Percentiles rank a stretch among this genome's conserved stretches.
Conservation (phyloP, 192 early-diverging fungal species). For the Coemansia reversa region DNA sequence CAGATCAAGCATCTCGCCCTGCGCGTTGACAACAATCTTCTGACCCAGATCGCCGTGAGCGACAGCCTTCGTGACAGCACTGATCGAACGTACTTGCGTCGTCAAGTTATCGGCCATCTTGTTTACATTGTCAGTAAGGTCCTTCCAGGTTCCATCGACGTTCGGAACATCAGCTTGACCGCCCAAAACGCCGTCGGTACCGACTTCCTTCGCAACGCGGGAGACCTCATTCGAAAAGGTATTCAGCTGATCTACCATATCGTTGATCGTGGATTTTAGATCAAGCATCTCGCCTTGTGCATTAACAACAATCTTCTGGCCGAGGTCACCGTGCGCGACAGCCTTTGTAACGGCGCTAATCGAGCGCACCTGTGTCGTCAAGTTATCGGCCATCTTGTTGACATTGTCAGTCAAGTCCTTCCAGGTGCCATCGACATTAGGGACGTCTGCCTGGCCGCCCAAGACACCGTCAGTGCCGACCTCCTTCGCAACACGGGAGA, state of each 20-base stretch:
- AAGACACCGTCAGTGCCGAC: slow-evolving; percentile 65
- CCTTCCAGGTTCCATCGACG: slow-evolving; percentile 69
- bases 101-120: slow-evolving; percentile 69
- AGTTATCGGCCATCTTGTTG: slow-evolving; percentile 63
- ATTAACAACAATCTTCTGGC: slow-evolving; percentile 56
- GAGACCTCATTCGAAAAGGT: slow-evolving; percentile 67
- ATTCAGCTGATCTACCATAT: slow-evolving; percentile 65
- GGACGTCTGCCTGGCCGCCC: slow-evolving; percentile 59
- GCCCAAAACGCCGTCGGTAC: slow-evolving; percentile 62
- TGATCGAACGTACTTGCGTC: slow-evolving; percentile 63
- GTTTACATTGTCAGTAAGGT: slow-evolving; percentile 68
- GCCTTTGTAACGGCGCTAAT: slow-evolving; percentile 56
- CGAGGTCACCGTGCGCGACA: slow-evolving; percentile 53
- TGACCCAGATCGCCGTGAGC: slow-evolving; percentile 61
- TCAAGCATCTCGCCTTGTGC: slow-evolving; percentile 72
- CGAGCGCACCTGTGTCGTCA: slow-evolving; percentile 63
- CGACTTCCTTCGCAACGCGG: slow-evolving; percentile 72
- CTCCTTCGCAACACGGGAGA: slow-evolving; percentile 58
- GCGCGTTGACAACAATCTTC: slow-evolving; percentile 59
- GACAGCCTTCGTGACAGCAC: slow-evolving; percentile 62
- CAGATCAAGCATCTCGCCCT: slow-evolving; percentile 64
- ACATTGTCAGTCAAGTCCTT: slow-evolving; percentile 62
- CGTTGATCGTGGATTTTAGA: slow-evolving; percentile 71
- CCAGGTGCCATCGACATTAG: slow-evolving; percentile 60
- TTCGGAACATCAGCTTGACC: slow-evolving; percentile 60